phyloP scores from a whole-genome alignment of 2,329 filamentous ascomycete species.

The Colletotrichum lindemuthianum region DNA sequence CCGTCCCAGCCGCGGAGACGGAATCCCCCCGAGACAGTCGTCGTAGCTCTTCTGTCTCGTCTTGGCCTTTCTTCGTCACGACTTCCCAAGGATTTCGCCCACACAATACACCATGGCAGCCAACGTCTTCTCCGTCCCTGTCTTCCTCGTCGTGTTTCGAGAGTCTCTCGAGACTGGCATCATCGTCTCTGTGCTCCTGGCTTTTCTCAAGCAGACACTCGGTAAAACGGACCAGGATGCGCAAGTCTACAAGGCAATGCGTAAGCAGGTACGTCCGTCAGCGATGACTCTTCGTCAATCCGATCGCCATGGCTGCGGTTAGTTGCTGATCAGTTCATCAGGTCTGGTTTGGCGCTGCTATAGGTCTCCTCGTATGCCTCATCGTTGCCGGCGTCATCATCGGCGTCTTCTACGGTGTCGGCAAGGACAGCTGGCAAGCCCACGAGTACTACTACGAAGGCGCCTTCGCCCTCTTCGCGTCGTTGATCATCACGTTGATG shows the following conservation, averaged over 20 bases:
- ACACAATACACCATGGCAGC: conserved; percentile 60
- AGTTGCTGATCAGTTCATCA: conserved; percentile 40
- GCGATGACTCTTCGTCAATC: neutral
- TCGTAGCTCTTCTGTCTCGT: too few relatives aligned
- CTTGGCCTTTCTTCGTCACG: too few relatives aligned
- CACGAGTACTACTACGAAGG: conserved; percentile 86
- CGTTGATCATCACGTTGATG: conserved; percentile 83
- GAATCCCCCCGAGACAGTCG: too few relatives aligned
- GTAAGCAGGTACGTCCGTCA: conserved; percentile 62
- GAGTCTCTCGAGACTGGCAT: conserved; percentile 86
- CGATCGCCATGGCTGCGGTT: too few relatives aligned
- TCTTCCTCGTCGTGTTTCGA: conserved; percentile 92
- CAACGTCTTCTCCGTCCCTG: conserved; percentile 79
- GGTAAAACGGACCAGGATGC: conserved; percentile 70
- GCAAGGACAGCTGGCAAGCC: conserved; percentile 71
- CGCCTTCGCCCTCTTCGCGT: conserved; percentile 78
- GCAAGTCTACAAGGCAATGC: conserved; percentile 72
- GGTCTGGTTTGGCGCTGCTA: conserved; percentile 69
- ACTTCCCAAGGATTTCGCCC: neutral
- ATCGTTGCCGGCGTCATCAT: conserved; percentile 72
- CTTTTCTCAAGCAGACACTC: conserved; percentile 86
- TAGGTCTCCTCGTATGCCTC: conserved; percentile 70
- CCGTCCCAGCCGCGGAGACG: too few relatives aligned
- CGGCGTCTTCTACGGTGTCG: conserved; percentile 74
- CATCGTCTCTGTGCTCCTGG: conserved; percentile 86